Evolutionary conservation across 2,329 filamentous ascomycete species (phyloP), one percentile per base, ranked within the genome.

Genomic region (Massarina eburnea): DNA sequence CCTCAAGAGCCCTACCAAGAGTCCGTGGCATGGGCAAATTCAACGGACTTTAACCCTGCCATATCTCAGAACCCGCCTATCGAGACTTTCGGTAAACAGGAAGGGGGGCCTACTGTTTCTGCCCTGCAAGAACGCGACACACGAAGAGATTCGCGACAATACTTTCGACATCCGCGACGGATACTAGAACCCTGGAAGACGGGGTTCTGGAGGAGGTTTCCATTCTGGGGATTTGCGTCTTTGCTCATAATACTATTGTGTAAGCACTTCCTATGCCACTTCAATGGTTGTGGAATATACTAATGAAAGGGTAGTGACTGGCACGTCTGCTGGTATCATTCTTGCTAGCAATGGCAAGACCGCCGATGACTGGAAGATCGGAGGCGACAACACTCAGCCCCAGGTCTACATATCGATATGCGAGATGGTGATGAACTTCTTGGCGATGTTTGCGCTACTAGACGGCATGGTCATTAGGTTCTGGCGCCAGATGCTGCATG

Each of bases 341-440:
- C 44, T 59, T 12, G 52, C 54, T 2, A 55, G 49, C 37, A 35
- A 61, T 38, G 51, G 46, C 9, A 55, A 32, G 1, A 27, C 47
- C 4, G 27, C 41, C 15, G 36, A 49, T 7, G 34, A 46, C 17
- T 62, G 59, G 59, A 51, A 45, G 34, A 32, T 58, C n/a, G 54
- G 54, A 34, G 24, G 32, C 8, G 48, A 51, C 19, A 51, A 51
- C 18, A 44, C 54, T 7, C 53, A 57, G 39, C 55, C 57, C 3
- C 46, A 47, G 22, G 55, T 60, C 8, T 60, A 60, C 38, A 34
- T 63, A 17, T 55, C 60, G 1, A 29, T 56, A 29, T 46, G 57
- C 15, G 54, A 60, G 29, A 52, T 59, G 44, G 17, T 55, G 29
- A 54, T 57, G 43, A 51, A 51, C 37, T 41, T 57, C 18, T 39